These are phyloP conservation scores for Spatholobus suberectus DNA, from an alignment of 306 rosid genomes.

Conservation along the genomic window DNA sequence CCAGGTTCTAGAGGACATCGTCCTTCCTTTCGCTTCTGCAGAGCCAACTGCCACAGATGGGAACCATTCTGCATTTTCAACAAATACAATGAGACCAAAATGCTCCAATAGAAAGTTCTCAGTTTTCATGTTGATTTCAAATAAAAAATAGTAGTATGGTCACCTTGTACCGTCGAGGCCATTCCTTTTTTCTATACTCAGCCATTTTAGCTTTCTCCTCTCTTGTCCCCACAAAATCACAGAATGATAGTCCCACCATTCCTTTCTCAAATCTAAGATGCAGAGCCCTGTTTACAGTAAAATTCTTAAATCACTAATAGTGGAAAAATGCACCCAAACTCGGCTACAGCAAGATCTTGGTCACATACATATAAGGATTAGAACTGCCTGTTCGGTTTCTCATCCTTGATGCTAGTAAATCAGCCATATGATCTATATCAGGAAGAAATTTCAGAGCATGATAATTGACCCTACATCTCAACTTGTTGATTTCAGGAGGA, in stretches of 20 bases:
- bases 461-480: constrained; percentile 98
- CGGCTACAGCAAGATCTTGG: constrained; percentile 37
- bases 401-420: constrained; percentile 92
- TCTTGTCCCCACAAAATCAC: constrained; percentile 99
- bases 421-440: constrained; percentile 96
- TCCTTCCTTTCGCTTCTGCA: constrained; percentile 99
- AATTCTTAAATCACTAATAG: constrained; percentile 46
- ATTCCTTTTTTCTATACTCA: constrained; percentile 89
- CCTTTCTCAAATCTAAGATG: constrained; percentile 99
- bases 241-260: constrained; percentile 97
- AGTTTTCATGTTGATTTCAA: constrained; percentile 21
- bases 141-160: constrained; percentile 34
- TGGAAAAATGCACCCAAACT: constrained; percentile 7
- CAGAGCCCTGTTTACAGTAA: constrained; percentile 79
- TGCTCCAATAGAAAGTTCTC: constrained; percentile 30
- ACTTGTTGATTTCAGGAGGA: constrained; percentile 92
- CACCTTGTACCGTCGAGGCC: constrained; percentile 99
- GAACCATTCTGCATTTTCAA: constrained; percentile 90
- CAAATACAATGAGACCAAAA: constrained; percentile 37
- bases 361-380: constrained; percentile 90
- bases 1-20: constrained; percentile 99
- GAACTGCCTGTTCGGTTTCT: constrained; percentile 93
- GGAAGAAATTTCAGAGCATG: constrained; percentile 99
- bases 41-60: constrained; percentile 97
- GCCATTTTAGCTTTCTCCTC: constrained; percentile 96